Base-by-base conservation (phyloP, 352 stramenopile species). In the Phytophthora vignae region DNA sequence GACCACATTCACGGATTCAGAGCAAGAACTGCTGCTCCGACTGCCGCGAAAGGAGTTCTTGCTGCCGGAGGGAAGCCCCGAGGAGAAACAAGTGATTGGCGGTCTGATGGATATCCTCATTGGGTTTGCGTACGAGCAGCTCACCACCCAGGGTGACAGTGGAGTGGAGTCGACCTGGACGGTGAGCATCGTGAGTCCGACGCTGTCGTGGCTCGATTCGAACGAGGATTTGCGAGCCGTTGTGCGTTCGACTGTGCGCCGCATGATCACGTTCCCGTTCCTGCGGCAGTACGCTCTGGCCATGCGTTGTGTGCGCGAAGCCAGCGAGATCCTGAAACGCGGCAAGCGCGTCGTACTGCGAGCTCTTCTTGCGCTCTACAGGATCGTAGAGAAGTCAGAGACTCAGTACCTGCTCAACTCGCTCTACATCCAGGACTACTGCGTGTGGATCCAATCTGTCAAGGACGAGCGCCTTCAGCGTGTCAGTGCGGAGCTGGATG, bases 111-210 rank as follows among this genome's bases (percentile, higher is more conserved):
- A 99, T 71, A 90, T 99, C 55, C 81, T 99, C 27, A 95, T 98
- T 42, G 94, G 94, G 4, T 99, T 98, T 71, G 88, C 81, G 5
- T 99, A 99, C 77, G 98, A 99, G 62, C 87, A 98, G 53, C 78
- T 99, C 31, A 97, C 91, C 12, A 99, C 94, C 2, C 88, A 98
- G 61, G 97, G 97, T 38, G 98, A 99, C 69, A 90, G 93, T 55
- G 97, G 87, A 9, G 90, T 99, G 6, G 98, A 99, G 82, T 99
- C 96, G 7, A 92, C 96, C 12, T 99, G 97, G 97, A 99, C 97
- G 14, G 90, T 98, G 10, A 96, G 94, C 49, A 99, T 96, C 70
- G 73, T 99, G 22, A 99, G 95, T 59, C 84, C 95, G 25, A 96
- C 93, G 6, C 71, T 99, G 6, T 94, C 89, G 55, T 99, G 97